Evolutionary conservation across 2,329 filamentous ascomycete genomes (phyloP).

Genomic region (Colletotrichum sidae): DNA sequence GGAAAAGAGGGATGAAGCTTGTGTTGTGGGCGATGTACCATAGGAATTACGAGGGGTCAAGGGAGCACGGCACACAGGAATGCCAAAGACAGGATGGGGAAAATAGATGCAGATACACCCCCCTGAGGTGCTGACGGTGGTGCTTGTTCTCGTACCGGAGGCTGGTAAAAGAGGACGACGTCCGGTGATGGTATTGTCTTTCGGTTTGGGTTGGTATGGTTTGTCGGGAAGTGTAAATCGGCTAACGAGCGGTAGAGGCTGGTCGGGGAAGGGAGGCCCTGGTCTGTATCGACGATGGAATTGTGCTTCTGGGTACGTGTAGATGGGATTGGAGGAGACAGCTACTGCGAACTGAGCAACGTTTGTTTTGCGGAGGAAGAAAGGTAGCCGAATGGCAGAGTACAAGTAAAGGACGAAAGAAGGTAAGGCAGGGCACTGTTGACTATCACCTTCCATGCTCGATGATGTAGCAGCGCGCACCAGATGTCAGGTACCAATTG

Average conservation of each 20-base stretch:
- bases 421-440: constrained; percentile 6
- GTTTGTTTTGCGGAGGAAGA: not conserved
- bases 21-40: not conserved
- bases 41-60: constrained; percentile 27
- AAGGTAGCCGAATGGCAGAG: not conserved
- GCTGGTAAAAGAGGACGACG: too few relatives aligned
- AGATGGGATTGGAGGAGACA: not conserved
- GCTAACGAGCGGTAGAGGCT: not conserved
- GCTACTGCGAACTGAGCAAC: not conserved
- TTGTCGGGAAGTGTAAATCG: not conserved
- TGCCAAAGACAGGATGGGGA: constrained; percentile 35
- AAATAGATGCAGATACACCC: constrained; percentile 20
- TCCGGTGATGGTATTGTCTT: too few relatives aligned
- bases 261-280: constrained; percentile 21
- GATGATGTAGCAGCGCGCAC: not conserved
- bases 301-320: not conserved
- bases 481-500: too few relatives aligned
- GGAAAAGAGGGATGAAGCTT: constrained; percentile 24
- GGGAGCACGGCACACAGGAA: constrained; percentile 26
- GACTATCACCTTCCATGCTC: constrained; percentile 27
- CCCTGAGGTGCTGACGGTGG: too few relatives aligned
- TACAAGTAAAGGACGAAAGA: not conserved
- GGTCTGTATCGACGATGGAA: constrained; percentile 24
- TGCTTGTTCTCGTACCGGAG: too few relatives aligned
- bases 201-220: not conserved